Base-by-base conservation (phyloP, 257 asterid genomes). In the Plantago ovata region DNA sequence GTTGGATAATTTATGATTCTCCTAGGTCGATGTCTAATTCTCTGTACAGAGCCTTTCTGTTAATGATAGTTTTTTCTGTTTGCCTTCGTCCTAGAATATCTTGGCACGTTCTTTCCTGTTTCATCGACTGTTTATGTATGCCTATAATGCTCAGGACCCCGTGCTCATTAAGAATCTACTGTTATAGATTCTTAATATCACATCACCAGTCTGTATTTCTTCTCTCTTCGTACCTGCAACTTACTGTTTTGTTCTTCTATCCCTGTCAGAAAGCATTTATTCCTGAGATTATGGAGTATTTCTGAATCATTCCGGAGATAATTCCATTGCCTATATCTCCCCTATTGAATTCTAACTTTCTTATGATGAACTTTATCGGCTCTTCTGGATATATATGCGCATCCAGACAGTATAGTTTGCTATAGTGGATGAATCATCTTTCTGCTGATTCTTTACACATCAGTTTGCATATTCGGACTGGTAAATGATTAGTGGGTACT, bases 401-500 rank as follows among this genome's bases (percentile, higher is more conserved):
- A 56, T 28, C 36, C 7, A 61, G 60, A 62, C 52, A 50, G 69
- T 38, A 56, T 68, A 38, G 67, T 61, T 64, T 75, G 67, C 63
- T 66, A 28, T n/a, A 8, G 36, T 38, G 33, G 10, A 51, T 49
- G 69, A 74, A 63, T 44, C 50, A 49, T 63, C 58, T 40, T 68
- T 56, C 32, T 44, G 13, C 38, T 47, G 62, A 57, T 58, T 71
- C 63, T 61, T 57, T 61, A 18, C 47, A 62, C 68, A 41, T 56
- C 38, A 28, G 14, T 20, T 19, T 53, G 60, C 21, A 63, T 47
- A 59, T 55, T 60, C 69, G 57, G n/a, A 49, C 45, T 45, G 11
- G 51, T 62, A 28, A 60, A 72, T 65, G 52, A 77, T 69, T 72
- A 73, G 71, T 46, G n/a, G n/a, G n/a, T n/a, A n/a, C n/a, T n/a